Percentiles rank a stretch among this genome's conserved stretches.
These are phyloP conservation scores for Podospora australis DNA, from an alignment of 495 filamentous ascomycete genomes.

Conservation along the genomic window DNA sequence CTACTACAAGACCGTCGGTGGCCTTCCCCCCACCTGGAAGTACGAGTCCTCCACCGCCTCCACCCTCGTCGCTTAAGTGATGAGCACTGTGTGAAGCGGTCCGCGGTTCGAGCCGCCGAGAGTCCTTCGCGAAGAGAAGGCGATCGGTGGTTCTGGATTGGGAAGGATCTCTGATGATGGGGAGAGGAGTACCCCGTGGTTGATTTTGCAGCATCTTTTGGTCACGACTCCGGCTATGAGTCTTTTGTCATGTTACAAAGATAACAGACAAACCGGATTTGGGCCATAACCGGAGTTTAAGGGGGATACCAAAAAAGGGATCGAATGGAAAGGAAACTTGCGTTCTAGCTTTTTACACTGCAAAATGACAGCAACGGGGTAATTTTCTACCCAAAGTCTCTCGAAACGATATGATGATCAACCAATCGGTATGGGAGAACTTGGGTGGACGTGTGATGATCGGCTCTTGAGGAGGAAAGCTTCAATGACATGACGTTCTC, in stretches of 20 bases:
- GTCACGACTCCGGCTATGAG: constrained; percentile 6
- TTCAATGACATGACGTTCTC: no score
- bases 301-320: background rate
- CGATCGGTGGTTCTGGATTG: constrained; percentile 6
- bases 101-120: background rate
- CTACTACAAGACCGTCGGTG: constrained; percentile 97
- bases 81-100: background rate
- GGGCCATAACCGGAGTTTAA: constrained; percentile 22
- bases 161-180: constrained; percentile 3
- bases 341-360: constrained; percentile 18
- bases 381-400: constrained; percentile 2
- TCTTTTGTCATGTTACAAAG: no score
- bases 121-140: constrained; percentile 9
- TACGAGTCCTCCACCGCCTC: constrained; percentile 71
- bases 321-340: constrained; percentile 31
- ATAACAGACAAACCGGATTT: no score
- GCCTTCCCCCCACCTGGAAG: constrained; percentile 96
- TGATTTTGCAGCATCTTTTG: constrained; percentile 5
- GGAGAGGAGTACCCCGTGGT: background rate
- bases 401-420: constrained; percentile 4
- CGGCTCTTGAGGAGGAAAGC: no score
- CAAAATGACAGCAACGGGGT: constrained; percentile 6
- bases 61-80: constrained; percentile 57
- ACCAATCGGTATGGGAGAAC: no score
- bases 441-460: no score